Conservation (phyloP, 1,139 yeast species). For the Pichia sp. region DNA sequence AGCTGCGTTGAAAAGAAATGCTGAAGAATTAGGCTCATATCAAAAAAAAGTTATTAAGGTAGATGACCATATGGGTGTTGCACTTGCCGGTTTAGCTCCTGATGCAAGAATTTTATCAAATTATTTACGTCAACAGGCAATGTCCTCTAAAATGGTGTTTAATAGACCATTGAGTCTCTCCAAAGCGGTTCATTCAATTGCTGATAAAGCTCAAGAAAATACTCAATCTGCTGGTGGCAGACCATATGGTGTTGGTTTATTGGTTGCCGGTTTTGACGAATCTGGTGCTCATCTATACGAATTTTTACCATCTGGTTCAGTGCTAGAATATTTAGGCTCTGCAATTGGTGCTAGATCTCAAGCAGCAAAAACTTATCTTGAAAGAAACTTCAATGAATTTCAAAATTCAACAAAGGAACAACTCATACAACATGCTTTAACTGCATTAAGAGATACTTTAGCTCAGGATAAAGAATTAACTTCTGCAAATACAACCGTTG, state of each 20-base stretch:
- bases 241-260: slow-evolving; percentile 95
- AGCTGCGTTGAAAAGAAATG: slow-evolving; percentile 91
- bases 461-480: slow-evolving; percentile 91
- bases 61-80: slow-evolving; percentile 90
- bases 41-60: slow-evolving; percentile 89
- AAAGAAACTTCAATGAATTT: slow-evolving; percentile 70
- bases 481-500: slow-evolving; percentile 77
- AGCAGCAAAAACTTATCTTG: slow-evolving; percentile 94
- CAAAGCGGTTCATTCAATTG: slow-evolving; percentile 78
- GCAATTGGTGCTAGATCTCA: slow-evolving; percentile 99
- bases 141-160: slow-evolving; percentile 78
- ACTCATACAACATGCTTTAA: slow-evolving; percentile 79
- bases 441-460: slow-evolving; percentile 88
- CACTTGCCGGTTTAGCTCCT: slow-evolving; percentile 96
- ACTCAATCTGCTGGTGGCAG: slow-evolving; percentile 95
- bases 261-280: slow-evolving; percentile 89
- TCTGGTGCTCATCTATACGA: slow-evolving; percentile 92
- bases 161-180: slow-evolving; percentile 83
- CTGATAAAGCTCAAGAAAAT: slow-evolving; percentile 95
- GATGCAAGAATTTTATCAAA: slow-evolving; percentile 93
- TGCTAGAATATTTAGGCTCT: slow-evolving; percentile 83
- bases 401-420: slow-evolving; percentile 58
- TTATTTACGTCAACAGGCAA: slow-evolving; percentile 84
- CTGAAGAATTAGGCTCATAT: slow-evolving; percentile 94
- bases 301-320: slow-evolving; percentile 94